phyloP scores from a whole-genome alignment of 805 yeast species.

The Zygoascus bituminiphila region DNA sequence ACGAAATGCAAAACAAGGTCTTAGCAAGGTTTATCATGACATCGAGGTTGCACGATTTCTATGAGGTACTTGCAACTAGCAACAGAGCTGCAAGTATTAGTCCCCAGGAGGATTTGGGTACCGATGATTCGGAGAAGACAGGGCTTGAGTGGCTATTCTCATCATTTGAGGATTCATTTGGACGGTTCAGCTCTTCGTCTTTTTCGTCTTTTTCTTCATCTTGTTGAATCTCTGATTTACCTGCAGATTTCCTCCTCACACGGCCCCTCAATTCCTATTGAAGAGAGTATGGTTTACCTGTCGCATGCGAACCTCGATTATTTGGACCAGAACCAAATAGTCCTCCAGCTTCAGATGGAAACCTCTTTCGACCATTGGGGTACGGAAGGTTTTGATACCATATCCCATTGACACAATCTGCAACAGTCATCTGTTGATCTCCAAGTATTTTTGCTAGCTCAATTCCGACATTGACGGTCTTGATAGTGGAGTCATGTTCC shows the following conservation, averaged over 20 bases:
- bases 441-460: conserved; percentile 50
- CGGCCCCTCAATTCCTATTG: conserved; percentile 2
- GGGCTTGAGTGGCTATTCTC: no score
- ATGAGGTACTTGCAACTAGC: no score
- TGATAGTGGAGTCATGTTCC: conserved; percentile 72
- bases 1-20: no score
- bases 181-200: no score
- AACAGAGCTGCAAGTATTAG: no score
- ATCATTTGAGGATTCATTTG: no score
- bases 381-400: conserved; percentile 21
- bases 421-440: conserved; percentile 60
- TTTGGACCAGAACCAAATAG: neutral
- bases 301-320: no score
- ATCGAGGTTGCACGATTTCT: no score
- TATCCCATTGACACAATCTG: conserved; percentile 61
- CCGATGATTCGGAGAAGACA: neutral
- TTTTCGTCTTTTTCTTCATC: no score
- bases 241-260: neutral
- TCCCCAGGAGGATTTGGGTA: neutral
- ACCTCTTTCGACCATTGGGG: neutral
- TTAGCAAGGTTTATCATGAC: no score
- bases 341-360: neutral
- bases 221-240: no score
- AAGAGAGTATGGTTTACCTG: neutral
- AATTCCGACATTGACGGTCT: conserved; percentile 63